phyloP scores from a whole-genome alignment of 208 protist species.

The Acanthamoeba healyi region DNA sequence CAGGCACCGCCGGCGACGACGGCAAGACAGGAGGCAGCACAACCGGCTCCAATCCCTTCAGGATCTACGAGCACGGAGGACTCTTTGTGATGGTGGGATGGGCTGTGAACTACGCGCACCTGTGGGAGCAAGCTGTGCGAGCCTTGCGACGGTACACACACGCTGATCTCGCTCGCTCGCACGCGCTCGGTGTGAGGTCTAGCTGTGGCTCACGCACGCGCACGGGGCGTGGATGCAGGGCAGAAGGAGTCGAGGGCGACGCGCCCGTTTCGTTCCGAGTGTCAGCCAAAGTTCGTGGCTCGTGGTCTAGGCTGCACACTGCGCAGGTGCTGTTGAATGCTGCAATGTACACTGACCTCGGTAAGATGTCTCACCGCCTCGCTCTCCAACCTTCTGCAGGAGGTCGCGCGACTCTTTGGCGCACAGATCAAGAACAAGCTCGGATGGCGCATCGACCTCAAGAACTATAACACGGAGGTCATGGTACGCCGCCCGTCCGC shows the following conservation, averaged over 20 bases:
- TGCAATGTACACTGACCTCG: neutral
- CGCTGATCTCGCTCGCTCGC: no score
- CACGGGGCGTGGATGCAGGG: neutral
- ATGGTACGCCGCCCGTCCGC: neutral
- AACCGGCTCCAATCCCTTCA: neutral
- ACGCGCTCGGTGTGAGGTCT: no score
- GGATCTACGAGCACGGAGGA: constrained; percentile 5
- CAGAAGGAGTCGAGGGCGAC: neutral
- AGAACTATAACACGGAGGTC: constrained; percentile 63
- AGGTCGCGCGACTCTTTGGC: constrained; percentile 44
- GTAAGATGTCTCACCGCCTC: neutral
- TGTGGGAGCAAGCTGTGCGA: constrained; percentile 23
- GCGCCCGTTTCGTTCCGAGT: constrained; percentile 36
- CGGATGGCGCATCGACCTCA: constrained; percentile 60
- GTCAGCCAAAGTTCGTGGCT: constrained; percentile 58
- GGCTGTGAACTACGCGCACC: neutral
- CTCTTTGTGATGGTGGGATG: constrained; percentile 35
- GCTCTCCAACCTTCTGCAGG: constrained; percentile 28
- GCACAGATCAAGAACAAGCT: constrained; percentile 26
- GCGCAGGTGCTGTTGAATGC: neutral
- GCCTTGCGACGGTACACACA: neutral
- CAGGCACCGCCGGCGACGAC: no score
- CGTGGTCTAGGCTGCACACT: neutral
- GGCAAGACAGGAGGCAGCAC: neutral
- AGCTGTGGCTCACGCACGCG: neutral